Evolutionary conservation across 2,329 filamentous ascomycete species (phyloP), one percentile per base, ranked within the genome.

Genomic region (Myriosclerotinia scirpicola): DNA sequence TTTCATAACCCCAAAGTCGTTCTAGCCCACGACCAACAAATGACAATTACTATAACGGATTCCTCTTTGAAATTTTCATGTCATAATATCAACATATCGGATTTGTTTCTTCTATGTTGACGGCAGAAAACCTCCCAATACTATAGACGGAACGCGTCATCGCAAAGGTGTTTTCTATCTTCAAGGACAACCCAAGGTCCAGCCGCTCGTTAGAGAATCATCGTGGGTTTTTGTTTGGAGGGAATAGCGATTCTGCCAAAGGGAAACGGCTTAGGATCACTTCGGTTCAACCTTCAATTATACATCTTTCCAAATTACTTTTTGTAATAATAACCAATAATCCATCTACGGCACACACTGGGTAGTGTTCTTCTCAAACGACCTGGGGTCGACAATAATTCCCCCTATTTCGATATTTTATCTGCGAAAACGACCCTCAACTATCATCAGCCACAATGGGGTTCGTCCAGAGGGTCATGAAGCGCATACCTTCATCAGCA

Each of bases 391-490:
- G 65, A 54, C 22, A 67, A 58, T 62, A 52, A 34, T 50, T 50
- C 67, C 72, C 71, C 73, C 73, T 73, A 70, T 71, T 73, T 69
- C 68, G 65, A 71, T 72, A 55, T 65, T 69, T 70, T 61, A 66
- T 71, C 59, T 2, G 30, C 30, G 67, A 36, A 68, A 64, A n/a
- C 54, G 34, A 34, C 38, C 54, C 54, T 26, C 42, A 54, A 55
- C 44, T 62, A 58, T 66, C 68, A 38, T 50, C 38, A 62, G 66
- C 64, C 67, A 67, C 67, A 73, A 84, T 84, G 82, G 79, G 81
- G 70, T 80, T 85, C 75, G 80, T 84, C 74, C 82, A 83, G 73
- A 81, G 82, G 69, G 78, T 84, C 67, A 76, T 80, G 72, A 84
- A 84, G 78, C 79, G 81, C 74, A 75, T 84, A 69, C 82, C 82